A percentile compares a stretch with the other conserved stretches of the same genome.
Evolutionary conservation across 768 basidiomycete genomes (phyloP).

Genomic region (Pleurotus eryngii): DNA sequence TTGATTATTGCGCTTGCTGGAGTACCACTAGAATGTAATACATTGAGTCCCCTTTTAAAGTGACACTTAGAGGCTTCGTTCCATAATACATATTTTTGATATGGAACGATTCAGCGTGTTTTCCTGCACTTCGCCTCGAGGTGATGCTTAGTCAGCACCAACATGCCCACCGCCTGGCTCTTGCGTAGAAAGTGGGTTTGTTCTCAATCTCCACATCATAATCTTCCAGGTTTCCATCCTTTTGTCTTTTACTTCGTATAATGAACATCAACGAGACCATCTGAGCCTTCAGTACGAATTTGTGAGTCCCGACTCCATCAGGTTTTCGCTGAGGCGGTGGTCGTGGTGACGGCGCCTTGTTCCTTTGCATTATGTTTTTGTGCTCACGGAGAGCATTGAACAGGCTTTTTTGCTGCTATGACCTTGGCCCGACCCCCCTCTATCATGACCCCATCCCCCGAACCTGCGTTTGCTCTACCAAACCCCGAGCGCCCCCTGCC

Average conservation of each 20-base stretch:
- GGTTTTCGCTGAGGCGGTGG: background rate
- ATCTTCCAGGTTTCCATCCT: background rate
- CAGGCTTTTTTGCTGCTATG: conserved; percentile 5
- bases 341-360: conserved; percentile 5
- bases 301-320: background rate
- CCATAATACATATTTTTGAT: no score
- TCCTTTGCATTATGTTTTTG: background rate
- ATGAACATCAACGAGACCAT: conserved; percentile 2
- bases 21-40: no score
- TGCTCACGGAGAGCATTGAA: background rate
- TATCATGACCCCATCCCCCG: conserved; percentile 7
- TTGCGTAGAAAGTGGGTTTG: background rate
- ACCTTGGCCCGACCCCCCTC: background rate
- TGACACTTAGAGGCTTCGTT: no score
- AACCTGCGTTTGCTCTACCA: conserved; percentile 1
- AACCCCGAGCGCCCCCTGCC: conserved; percentile 5
- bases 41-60: no score
- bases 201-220: conserved; percentile 7
- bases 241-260: conserved; percentile 8
- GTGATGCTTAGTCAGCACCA: conserved; percentile 6
- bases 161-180: conserved; percentile 4
- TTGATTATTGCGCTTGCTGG: no score
- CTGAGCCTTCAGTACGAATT: conserved; percentile 4
- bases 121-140: conserved; percentile 5
- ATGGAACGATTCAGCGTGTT: background rate